Evolutionary conservation across 2,329 filamentous ascomycete genomes (phyloP), one percentile per base, ranked within the genome.

Genomic region (Neocucurbitaria cava): DNA sequence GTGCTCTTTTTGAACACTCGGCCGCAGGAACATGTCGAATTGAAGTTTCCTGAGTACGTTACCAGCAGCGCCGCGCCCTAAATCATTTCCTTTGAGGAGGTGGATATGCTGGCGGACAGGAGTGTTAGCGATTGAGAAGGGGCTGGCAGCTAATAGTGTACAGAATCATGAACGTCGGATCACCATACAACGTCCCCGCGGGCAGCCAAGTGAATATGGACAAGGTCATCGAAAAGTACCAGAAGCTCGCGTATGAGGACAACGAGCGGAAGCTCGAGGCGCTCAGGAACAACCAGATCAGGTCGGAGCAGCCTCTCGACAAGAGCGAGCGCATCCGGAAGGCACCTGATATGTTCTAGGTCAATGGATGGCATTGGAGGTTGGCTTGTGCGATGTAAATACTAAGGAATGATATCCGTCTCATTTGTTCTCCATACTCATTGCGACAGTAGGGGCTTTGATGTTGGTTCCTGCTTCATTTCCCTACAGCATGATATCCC

Each of bases 31-130:
- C 73, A 80, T 62, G 77, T 86, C 40, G 80, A 85, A 18, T 72
- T 89, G 73, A 83, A 76, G 69, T 86, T 83, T 65, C 86, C 84
- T 30, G 87, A 90, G 87, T 90, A 83, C 58, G 87, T 39, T 9
- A n/a, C 35, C 6, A 17, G n/a, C 17, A 39, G 8, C 17, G n/a
- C n/a, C n/a, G n/a, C n/a, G n/a, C n/a, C n/a, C n/a, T n/a, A n/a
- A n/a, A n/a, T n/a, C n/a, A n/a, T n/a, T n/a, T n/a, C n/a, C n/a
- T n/a, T n/a, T n/a, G n/a, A n/a, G n/a, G n/a, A n/a, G n/a, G 13
- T 5, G 40, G 6, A 43, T n/a, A 21, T 5, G 5, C 13, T 31
- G 21, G 6, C n/a, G 24, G 21, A 13, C 31, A 24, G 33, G 15
- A 11, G 15, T 9, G 5, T 5, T 3, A 21, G 26, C 10, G 13